Evolutionary conservation across 768 basidiomycete species (phyloP).

Genomic region (Mycena haematopus): DNA sequence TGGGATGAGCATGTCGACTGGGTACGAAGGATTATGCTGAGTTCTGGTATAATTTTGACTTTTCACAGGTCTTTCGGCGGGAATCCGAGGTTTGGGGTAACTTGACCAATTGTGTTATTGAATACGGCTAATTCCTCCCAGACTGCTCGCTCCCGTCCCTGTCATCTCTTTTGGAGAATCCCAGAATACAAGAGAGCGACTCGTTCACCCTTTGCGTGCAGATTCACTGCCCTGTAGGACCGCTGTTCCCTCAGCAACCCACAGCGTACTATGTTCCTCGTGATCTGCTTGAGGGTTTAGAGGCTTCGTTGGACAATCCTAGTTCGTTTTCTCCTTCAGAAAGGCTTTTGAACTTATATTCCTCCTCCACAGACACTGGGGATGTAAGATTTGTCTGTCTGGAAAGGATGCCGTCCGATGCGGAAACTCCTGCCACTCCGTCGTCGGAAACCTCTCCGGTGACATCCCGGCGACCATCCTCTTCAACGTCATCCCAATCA

Average conservation of each 20-base stretch:
- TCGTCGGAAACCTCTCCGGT: slow-evolving; percentile 39
- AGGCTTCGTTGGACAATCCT: slow-evolving; percentile 73
- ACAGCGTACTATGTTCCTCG: slow-evolving; percentile 68
- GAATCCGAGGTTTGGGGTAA: slow-evolving; percentile 80
- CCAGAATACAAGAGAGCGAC: slow-evolving; percentile 63
- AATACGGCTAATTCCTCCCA: slow-evolving; percentile 31
- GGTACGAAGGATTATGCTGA: slow-evolving; percentile 35
- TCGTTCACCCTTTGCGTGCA: slow-evolving; percentile 79
- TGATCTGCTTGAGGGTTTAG: slow-evolving; percentile 71
- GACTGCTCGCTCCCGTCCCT: slow-evolving; percentile 71
- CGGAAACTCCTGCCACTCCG: slow-evolving; percentile 34
- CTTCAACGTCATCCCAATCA: slow-evolving; percentile 50
- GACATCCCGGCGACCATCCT: slow-evolving; percentile 43
- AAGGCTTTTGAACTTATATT: not conserved
- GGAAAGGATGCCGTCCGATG: slow-evolving; percentile 50
- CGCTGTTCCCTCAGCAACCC: slow-evolving; percentile 71
- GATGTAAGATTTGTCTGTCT: slow-evolving; percentile 81
- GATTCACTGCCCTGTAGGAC: slow-evolving; percentile 66
- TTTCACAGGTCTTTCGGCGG: slow-evolving; percentile 52
- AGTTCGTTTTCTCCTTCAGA: slow-evolving; percentile 49
- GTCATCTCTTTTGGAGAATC: slow-evolving; percentile 64
- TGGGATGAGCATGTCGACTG: slow-evolving; percentile 76
- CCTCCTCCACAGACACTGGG: slow-evolving; percentile 59
- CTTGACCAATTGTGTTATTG: not conserved
- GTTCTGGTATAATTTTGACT: not conserved